A percentile compares a stretch with the other conserved stretches of the same genome.
These are phyloP conservation scores for Fusarium ambrosium DNA, from an alignment of 2,329 filamentous ascomycete genomes.

Conservation along the genomic window DNA sequence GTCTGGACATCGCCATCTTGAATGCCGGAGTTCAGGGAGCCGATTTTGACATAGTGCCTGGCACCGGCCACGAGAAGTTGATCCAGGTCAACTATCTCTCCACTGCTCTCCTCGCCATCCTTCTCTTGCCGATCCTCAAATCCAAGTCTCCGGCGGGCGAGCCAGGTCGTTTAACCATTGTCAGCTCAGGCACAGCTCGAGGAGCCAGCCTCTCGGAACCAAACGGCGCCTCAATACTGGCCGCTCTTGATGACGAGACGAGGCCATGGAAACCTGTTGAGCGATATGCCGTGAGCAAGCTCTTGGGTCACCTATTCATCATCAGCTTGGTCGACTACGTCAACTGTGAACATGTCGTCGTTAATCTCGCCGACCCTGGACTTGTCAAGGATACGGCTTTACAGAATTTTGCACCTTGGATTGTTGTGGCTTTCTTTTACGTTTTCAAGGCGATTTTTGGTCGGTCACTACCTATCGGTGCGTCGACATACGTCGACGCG, in stretches of 20 bases:
- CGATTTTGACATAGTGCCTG: background rate
- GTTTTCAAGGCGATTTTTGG: background rate
- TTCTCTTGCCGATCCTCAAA: background rate
- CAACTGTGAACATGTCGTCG: background rate
- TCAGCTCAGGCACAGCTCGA: background rate
- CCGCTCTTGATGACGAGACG: background rate
- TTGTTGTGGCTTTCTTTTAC: background rate
- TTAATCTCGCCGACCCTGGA: background rate
- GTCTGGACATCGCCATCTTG: background rate
- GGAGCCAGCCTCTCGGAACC: background rate
- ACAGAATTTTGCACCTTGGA: background rate
- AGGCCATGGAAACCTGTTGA: background rate
- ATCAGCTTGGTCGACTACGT: background rate
- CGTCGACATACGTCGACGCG: background rate
- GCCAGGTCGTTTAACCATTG: background rate
- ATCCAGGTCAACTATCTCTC: background rate
- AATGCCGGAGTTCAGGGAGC: background rate
- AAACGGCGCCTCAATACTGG: background rate
- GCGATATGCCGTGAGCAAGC: background rate
- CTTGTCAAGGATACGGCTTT: background rate
- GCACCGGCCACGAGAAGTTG: background rate
- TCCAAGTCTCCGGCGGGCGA: background rate
- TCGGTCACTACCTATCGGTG: background rate
- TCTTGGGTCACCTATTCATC: background rate
- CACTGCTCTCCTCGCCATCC: background rate